Evolutionary conservation across 164 flowering plant genomes (phyloP).

Genomic region (Pachysandra terminalis): DNA sequence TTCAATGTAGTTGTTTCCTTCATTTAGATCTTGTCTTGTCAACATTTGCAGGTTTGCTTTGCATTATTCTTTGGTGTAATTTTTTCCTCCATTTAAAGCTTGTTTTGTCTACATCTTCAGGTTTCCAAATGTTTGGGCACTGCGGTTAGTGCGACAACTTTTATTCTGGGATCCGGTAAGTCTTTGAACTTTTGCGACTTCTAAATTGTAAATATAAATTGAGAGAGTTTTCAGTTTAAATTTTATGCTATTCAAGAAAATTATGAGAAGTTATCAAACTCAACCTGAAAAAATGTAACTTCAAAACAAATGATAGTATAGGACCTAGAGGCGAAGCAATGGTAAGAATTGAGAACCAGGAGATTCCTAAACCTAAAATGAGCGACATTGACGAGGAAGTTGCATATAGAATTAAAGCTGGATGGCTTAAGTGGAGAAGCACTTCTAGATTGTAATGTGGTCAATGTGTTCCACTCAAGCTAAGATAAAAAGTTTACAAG

Average conservation of each 20-base stretch:
- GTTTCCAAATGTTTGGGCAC: slow-evolving; percentile 80
- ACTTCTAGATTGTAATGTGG: no score
- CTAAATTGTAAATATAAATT: not conserved
- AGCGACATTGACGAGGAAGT: no score
- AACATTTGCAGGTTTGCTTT: slow-evolving; percentile 49
- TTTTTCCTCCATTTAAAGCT: not conserved
- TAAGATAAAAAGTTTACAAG: no score
- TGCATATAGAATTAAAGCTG: no score
- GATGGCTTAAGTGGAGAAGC: no score
- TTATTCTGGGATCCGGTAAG: slow-evolving; percentile 92
- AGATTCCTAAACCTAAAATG: no score
- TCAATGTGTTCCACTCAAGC: no score
- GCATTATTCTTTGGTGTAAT: not conserved
- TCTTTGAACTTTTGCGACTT: slow-evolving; percentile 7
- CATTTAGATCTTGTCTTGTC: not conserved
- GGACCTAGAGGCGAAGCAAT: no score
- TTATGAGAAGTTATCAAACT: not conserved
- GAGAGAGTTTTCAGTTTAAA: not conserved
- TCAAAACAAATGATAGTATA: no score
- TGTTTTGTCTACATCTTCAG: slow-evolving; percentile 32
- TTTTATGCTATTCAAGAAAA: not conserved
- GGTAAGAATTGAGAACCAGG: no score
- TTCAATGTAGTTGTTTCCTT: not conserved
- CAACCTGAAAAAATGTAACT: no score
- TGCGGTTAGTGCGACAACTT: slow-evolving; percentile 87